phyloP scores from a whole-genome alignment of 495 filamentous ascomycete species.

The Coniosporium apollinis region DNA sequence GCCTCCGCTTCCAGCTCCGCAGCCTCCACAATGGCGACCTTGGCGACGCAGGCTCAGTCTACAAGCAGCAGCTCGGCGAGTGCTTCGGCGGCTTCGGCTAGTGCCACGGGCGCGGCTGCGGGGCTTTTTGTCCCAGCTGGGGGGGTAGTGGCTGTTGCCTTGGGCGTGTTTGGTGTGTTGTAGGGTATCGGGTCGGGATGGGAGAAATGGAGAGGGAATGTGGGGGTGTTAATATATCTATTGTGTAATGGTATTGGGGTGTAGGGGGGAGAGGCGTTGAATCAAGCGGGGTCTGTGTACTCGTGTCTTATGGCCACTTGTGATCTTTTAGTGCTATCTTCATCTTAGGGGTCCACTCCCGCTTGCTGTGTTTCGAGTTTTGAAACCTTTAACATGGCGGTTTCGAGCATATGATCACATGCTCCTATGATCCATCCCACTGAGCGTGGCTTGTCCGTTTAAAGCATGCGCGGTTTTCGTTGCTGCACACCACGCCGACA shows the following conservation, averaged over 20 bases:
- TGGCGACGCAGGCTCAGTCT: not conserved
- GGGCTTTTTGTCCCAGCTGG: not conserved
- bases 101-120: not conserved
- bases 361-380: too few species aligned
- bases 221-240: not conserved
- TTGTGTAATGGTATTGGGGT: not conserved
- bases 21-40: conserved; percentile 1
- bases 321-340: too few species aligned
- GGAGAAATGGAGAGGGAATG: not conserved
- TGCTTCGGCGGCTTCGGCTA: not conserved
- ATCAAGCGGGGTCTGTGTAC: not conserved
- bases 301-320: too few species aligned
- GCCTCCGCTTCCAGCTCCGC: conserved; percentile 2
- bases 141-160: conserved; percentile 1
- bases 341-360: too few species aligned
- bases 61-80: not conserved
- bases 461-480: too few species aligned
- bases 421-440: too few species aligned
- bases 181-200: not conserved
- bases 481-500: too few species aligned
- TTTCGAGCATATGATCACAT: too few species aligned
- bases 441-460: too few species aligned
- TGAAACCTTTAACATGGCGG: too few species aligned
- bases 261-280: not conserved
- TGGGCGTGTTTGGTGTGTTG: conserved; percentile 1